Conservation (phyloP, 106 monocot genomes). For the Acanthochlamys bracteata region DNA sequence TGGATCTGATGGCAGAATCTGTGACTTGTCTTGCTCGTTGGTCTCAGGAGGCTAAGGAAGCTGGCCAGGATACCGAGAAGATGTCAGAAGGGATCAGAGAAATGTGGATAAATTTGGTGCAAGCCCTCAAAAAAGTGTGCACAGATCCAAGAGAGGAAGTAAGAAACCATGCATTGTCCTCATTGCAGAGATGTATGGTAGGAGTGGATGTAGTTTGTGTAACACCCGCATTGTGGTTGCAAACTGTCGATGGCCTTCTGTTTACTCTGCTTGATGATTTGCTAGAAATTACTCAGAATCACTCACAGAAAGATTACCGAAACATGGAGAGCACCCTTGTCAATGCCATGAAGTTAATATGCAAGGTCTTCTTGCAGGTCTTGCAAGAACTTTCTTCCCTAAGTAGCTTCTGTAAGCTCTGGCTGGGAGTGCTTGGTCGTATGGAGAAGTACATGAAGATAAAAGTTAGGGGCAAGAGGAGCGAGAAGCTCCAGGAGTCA, state of each 20-base stretch:
- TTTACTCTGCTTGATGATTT: conserved; percentile 57
- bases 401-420: conserved; percentile 48
- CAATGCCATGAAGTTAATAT: conserved; percentile 43
- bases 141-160: conserved; percentile 66
- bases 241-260: conserved; percentile 44
- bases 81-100: conserved; percentile 53
- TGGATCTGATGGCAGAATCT: conserved; percentile 56
- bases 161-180: conserved; percentile 58
- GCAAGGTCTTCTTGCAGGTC: conserved; percentile 51
- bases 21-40: conserved; percentile 38
- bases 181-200: conserved; percentile 52
- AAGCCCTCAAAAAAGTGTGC: conserved; percentile 39
- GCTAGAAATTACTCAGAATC: conserved; percentile 40
- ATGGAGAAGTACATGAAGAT: conserved; percentile 66
- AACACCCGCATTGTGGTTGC: conserved; percentile 35
- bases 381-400: conserved; percentile 33
- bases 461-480: conserved; percentile 59
- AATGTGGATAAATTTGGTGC: conserved; percentile 67
- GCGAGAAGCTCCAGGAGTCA: conserved; percentile 63
- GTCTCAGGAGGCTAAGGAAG: conserved; percentile 41
- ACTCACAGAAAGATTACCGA: conserved; percentile 51
- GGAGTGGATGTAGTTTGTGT: conserved; percentile 31
- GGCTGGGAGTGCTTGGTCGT: conserved; percentile 48
- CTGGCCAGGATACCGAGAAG: conserved; percentile 33
- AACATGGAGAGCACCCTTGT: conserved; percentile 65